Base-by-base conservation (phyloP, 2,329 filamentous ascomycete genomes). In the Ophiostoma novo-ulmi region DNA sequence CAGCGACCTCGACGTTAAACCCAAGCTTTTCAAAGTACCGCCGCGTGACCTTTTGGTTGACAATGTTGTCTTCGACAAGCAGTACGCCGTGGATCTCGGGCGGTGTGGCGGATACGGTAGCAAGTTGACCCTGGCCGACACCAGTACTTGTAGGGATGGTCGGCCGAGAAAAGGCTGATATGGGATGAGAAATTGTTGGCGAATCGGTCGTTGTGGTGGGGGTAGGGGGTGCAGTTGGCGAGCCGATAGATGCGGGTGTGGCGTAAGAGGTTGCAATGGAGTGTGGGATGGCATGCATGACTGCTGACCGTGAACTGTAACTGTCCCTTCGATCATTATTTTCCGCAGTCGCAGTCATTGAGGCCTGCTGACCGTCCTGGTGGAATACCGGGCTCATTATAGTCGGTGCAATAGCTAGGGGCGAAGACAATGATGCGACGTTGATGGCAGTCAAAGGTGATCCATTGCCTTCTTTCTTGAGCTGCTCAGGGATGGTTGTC, bases 31-130 rank as follows among this genome's bases (percentile, higher is more conserved):
- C 79, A 17, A 88, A 80, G 26, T 84, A 82, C 44, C 84, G 82
- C 64, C 82, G 80, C 10, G 85, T 82, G 41, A 88, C 84, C 73
- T 84, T 84, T 73, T 88, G 86, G 76, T 88, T 88, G 72, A 88
- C 83, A 14, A 85, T 77, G 74, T 89, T 89, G 75, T 89, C 86
- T 75, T 89, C 86, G 3, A 88, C 86, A 0, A 88, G 79, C 6
- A 88, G 79, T 13, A 88, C 79, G 36, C 81, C 79, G 44, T 79
- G 79, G 26, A 83, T 78, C 35, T 75, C 73, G n/a, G 75, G 74
- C 2, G 71, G 66, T 20, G 63, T 65, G 35, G 58, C 44, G 3
- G 72, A 8, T 11, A 72, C 68, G 3, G 20, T 14, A 2, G 72
- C 72, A 44, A 73, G 64, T 41, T 52, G 39, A 5, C 38, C 68